Evolutionary conservation across 768 basidiomycete genomes (phyloP).

Genomic region (Boletus barrowsii): DNA sequence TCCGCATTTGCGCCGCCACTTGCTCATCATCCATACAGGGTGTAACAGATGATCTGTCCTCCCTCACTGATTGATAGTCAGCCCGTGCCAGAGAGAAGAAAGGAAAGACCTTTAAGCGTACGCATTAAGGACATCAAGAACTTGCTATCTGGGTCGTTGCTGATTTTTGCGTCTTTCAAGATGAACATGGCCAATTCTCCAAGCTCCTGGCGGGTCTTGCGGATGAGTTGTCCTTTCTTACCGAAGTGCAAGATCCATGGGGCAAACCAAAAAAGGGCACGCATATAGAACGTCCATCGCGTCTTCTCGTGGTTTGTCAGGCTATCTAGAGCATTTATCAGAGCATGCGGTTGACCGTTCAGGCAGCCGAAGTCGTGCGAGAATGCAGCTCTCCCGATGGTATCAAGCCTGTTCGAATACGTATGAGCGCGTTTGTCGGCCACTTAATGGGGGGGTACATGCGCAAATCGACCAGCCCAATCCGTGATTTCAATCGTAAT

Average conservation of each 20-base stretch:
- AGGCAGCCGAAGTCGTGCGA: conserved; percentile 60
- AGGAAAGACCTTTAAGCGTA: conserved; percentile 22
- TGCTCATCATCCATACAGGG: conserved; percentile 46
- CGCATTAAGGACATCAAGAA: conserved; percentile 56
- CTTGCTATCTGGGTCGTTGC: conserved; percentile 41
- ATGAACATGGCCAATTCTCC: conserved; percentile 49
- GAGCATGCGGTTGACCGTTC: conserved; percentile 43
- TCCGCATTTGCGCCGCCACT: conserved; percentile 59
- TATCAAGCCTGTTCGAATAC: conserved; percentile 45
- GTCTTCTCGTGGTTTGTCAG: conserved; percentile 61
- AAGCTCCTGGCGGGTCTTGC: conserved; percentile 50
- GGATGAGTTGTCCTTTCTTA: conserved; percentile 57
- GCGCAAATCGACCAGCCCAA: conserved; percentile 64
- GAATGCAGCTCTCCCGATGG: conserved; percentile 59
- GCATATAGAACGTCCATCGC: conserved; percentile 58
- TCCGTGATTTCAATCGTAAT: conserved; percentile 52
- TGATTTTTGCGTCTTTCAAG: conserved; percentile 52
- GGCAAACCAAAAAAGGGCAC: conserved; percentile 59
- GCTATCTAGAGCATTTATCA: conserved; percentile 53
- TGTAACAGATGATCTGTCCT: conserved; percentile 40
- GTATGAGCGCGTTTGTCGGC: neutral
- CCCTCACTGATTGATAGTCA: conserved; percentile 34
- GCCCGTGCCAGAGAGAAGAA: neutral
- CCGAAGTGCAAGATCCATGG: conserved; percentile 55
- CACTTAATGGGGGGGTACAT: conserved; percentile 21